phyloP scores from a whole-genome alignment of 306 rosid genomes.

The Crotalaria pallida region DNA sequence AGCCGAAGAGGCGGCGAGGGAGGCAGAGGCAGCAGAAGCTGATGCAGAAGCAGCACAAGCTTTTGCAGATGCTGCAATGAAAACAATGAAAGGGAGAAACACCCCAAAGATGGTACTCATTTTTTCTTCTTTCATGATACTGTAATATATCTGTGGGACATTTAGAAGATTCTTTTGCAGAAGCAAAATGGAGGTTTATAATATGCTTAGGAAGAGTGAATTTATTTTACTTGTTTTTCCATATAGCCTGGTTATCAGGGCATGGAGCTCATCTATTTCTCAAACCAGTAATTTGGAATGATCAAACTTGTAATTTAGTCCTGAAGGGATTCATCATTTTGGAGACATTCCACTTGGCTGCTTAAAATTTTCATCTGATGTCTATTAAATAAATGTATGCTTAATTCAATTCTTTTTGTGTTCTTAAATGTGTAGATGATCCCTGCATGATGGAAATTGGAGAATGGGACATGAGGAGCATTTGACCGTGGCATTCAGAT shows the following conservation, averaged over 20 bases:
- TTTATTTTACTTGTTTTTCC: neutral
- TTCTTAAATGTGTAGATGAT: slow-evolving; percentile 35
- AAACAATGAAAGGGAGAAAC: slow-evolving; percentile 56
- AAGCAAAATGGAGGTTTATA: neutral
- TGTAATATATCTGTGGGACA: neutral
- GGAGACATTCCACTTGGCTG: neutral
- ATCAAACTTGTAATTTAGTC: slow-evolving; percentile 12
- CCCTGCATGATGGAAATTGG: slow-evolving; percentile 39
- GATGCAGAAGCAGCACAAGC: slow-evolving; percentile 85
- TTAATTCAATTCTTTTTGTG: neutral
- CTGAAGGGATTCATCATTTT: slow-evolving; percentile 1
- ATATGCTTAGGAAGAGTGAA: neutral
- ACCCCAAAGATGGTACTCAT: slow-evolving; percentile 57
- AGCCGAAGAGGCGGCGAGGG: slow-evolving; percentile 87
- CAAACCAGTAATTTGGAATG: slow-evolving; percentile 1
- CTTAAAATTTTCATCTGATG: neutral
- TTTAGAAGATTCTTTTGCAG: neutral
- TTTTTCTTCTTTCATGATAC: neutral
- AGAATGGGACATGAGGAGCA: slow-evolving; percentile 16
- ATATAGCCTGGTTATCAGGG: neutral
- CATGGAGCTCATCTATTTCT: neutral
- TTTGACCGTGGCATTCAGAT: slow-evolving; percentile 7
- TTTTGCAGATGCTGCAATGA: slow-evolving; percentile 71
- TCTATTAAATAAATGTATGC: neutral
- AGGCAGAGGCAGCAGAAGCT: slow-evolving; percentile 95